Base-by-base conservation (phyloP, 441 rosid species). In the Gossypium davidsonii region DNA sequence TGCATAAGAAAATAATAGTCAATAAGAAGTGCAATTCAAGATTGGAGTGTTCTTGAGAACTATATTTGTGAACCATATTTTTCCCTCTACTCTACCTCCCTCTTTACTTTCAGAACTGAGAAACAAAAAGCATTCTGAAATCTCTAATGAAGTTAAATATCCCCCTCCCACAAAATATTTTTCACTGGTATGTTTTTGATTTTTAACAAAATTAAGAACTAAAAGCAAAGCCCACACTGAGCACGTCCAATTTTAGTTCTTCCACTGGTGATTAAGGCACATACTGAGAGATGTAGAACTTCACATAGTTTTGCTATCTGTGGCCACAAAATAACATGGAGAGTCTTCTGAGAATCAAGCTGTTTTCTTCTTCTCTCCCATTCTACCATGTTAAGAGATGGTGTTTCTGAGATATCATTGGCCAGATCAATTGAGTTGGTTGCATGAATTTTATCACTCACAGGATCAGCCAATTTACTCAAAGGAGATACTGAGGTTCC, bases 221-320 rank as follows among this genome's bases (percentile, higher is more conserved):
- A 37, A 23, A 58, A 42, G 18, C 7, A 51, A 51, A 14, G 12
- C 60, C 56, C 46, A n/a, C 20, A 3, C 18, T 1, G 48, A 20
- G 25, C 71, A 25, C 6, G 37, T 42, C 14, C 66, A 67, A 42
- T 80, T 77, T 63, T 68, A 71, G 73, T 46, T 64, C 72, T 63
- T 34, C 58, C 75, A 70, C 61, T 70, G 70, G 72, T 71, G 72
- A 79, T 78, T 23, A 48, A 25, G 78, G 75, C 63, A 70, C 88
- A 76, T 85, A 94, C 99, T 26, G 93, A 84, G 74, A 91, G 87
- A 66, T 76, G 78, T 67, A 92, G 78, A 74, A 85, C 82, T 81
- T 85, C 83, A 83, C 89, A 82, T 67, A 95, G 95, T 79, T 83
- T 85, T 78, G 82, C 83, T 61, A 90, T 81, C 73, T 83, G 84